These are phyloP conservation scores for Vachellia pachyceras DNA, from an alignment of 306 rosid genomes.

Conservation along the genomic window DNA sequence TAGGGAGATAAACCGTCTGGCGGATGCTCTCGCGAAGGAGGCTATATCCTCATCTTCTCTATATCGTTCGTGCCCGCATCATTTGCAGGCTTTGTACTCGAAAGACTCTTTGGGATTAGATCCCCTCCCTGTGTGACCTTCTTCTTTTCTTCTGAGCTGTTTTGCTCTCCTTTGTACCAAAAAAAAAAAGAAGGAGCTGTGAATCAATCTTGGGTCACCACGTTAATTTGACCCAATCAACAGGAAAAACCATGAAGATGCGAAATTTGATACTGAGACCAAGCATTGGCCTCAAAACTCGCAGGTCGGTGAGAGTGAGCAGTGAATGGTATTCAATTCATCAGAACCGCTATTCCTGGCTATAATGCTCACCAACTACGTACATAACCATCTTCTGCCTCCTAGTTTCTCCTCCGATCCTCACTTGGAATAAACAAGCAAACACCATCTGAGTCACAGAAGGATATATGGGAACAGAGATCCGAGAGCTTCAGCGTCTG, in stretches of 20 bases:
- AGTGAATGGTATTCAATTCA: neutral
- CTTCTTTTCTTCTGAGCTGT: too few species aligned
- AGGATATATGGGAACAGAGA: constrained; percentile 44
- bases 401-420: neutral
- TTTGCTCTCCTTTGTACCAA: too few species aligned
- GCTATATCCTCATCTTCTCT: too few species aligned
- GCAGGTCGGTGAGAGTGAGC: neutral
- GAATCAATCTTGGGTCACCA: neutral
- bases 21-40: too few species aligned
- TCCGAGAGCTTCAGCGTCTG: constrained; percentile 11
- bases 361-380: neutral
- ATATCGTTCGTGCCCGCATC: too few species aligned
- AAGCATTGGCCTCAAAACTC: neutral
- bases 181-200: neutral
- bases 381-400: neutral
- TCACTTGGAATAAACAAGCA: too few species aligned
- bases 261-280: neutral
- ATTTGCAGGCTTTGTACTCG: too few species aligned
- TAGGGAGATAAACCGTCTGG: too few species aligned
- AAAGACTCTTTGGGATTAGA: too few species aligned
- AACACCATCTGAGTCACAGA: too few species aligned
- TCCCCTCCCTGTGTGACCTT: too few species aligned
- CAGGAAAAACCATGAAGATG: neutral
- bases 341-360: neutral
- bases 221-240: neutral